Base-by-base conservation (phyloP, 2,329 filamentous ascomycete species). In the Plectosphaerella plurivora region DNA sequence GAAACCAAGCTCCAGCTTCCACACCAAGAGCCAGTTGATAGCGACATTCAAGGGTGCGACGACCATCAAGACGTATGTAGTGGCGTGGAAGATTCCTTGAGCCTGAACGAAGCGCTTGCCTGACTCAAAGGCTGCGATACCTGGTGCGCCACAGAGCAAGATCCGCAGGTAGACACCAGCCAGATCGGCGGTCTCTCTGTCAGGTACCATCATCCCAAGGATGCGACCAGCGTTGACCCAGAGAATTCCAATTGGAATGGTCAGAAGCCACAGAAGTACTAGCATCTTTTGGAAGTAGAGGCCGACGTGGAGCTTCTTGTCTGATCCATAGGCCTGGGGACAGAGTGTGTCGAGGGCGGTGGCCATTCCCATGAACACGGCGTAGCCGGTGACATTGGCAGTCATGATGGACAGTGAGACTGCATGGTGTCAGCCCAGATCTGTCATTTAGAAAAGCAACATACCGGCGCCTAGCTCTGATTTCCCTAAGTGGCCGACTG, bases 301-400 rank as follows among this genome's bases (percentile, higher is more conserved):
- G 2, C 89, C 89, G 7, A 97, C 93, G 4, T 97, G 81, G 59
- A 91, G 88, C 65, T 88, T 95, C 66, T 87, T 88, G 0, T 93
- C 93, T 1, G 89, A 94, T 3, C 93, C 93, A 65, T 94, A 97
- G 1, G 93, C 93, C 68, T 97, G 93, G 0, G 92, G 84, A 67
- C 92, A 97, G 3, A 97, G 83, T 0, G 93, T 97, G 70, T 97
- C 93, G 33, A 97, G 76, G 58, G 87, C 89, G 4, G 92, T 97
- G 1, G 91, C 87, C 12, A 97, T 77, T 16, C 91, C 88, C 63
- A 91, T 87, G 63, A 89, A 87, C n/a, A 89, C 82, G 1, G 86
- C 87, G 61, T 88, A 86, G 52, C 87, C 89, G 10, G 82, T 88
- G 59, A 93, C 91, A 57, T 84, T 89, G 35, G 86, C 86, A 2